Base-by-base conservation (phyloP, 371 early-diverging fungal species). In the Encephalitozoon cuniculi region DNA sequence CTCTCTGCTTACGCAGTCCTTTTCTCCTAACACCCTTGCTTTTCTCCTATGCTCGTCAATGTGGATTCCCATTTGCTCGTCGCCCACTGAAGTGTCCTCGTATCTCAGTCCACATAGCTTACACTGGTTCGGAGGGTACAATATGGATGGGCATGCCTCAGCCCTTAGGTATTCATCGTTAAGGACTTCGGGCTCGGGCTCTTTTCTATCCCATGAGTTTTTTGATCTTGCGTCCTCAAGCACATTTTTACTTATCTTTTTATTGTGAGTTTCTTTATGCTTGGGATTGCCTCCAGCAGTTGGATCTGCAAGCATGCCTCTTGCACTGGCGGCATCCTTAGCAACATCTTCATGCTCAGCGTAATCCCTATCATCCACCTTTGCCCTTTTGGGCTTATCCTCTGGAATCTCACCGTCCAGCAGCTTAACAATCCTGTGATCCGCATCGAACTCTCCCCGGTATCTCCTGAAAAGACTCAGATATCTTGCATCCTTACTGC, bases 81-180 rank as follows among this genome's bases (percentile, higher is more conserved):
- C 65, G 26, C 64, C 53, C 26, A 41, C 64, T 28, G 23, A 7
- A 1, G 76, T 37, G 23, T 26, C 30, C 40, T 59, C 39, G 26
- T 59, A 78, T 37, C 79, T 63, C 28, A 78, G 25, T 0, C 79
- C 79, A 59, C 79, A 78, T 41, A 68, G 34, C 39, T 74, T 73
- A 41, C 79, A 78, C 44, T 78, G 79, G 18, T 34, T 34, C n/a
- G 75, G 39, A 15, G 6, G 34, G 54, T 52, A 76, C 12, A 76
- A 43, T 6, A 65, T 34, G 8, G n/a, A 43, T 4, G 53, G 44
- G 39, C 21, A 18, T 18, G n/a, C 30, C 15, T 44, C 34, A 9
- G 8, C 15, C 37, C 25, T 41, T 21, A 46, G 23, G 30, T 28
- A 44, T 32, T 68, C 51, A 12, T 68, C 51, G 6, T 39, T 46